phyloP scores from a whole-genome alignment of 169 alveolate species.

The Theileria equi region DNA sequence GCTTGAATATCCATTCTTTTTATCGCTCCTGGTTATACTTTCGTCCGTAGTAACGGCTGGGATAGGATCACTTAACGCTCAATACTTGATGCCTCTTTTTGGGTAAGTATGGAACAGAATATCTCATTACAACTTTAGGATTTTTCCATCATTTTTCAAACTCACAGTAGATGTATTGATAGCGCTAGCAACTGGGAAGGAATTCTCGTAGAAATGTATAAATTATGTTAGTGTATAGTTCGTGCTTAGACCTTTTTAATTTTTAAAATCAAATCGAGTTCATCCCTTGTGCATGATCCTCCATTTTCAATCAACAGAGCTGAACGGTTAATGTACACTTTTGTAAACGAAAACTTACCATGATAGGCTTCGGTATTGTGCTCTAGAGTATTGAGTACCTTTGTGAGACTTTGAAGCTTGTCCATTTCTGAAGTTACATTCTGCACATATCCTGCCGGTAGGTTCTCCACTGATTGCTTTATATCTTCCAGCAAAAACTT shows the following conservation, averaged over 20 bases:
- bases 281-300: constrained; percentile 56
- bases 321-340: background rate
- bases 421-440: constrained; percentile 33
- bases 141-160: constrained; percentile 1
- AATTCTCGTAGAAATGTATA: too few species aligned
- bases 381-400: constrained; percentile 39
- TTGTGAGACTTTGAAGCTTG: constrained; percentile 43
- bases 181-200: too few species aligned
- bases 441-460: constrained; percentile 54
- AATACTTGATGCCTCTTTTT: background rate
- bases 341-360: background rate
- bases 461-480: constrained; percentile 23
- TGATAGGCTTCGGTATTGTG: constrained; percentile 18
- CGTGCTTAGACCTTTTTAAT: background rate
- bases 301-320: constrained; percentile 51
- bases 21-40: background rate
- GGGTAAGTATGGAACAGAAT: background rate
- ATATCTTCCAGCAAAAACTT: constrained; percentile 37
- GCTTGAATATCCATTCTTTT: background rate
- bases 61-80: background rate
- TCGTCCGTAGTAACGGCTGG: background rate
- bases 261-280: constrained; percentile 32
- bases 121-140: background rate
- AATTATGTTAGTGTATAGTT: too few species aligned
- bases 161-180: constrained; percentile 1